Evolutionary conservation across 129 eudicot genomes (phyloP).

Genomic region (Calendula officinalis): DNA sequence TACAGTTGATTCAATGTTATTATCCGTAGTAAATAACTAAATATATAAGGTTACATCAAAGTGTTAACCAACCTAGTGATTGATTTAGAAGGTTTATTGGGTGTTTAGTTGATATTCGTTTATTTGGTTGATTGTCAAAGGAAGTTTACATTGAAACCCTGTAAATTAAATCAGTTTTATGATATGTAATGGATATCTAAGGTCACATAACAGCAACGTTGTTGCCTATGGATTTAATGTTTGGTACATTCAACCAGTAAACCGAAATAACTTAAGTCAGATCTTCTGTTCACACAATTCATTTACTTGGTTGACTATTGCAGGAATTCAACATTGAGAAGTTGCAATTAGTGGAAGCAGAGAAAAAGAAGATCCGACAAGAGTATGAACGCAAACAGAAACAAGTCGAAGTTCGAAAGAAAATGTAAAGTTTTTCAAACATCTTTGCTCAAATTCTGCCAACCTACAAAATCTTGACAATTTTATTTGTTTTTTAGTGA

Average conservation of each 20-base stretch:
- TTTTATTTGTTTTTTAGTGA: conserved; percentile 47
- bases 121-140: neutral
- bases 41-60: too few species aligned
- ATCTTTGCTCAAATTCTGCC: neutral
- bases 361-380: conserved; percentile 96
- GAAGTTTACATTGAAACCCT: neutral
- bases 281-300: neutral
- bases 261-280: neutral
- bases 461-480: neutral
- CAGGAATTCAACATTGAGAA: conserved; percentile 93
- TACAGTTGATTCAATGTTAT: neutral
- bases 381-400: conserved; percentile 95
- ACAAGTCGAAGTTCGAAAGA: conserved; percentile 84
- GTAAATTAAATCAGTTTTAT: too few species aligned
- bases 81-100: too few species aligned
- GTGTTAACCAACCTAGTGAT: too few species aligned
- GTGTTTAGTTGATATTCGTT: too few species aligned
- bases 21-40: too few species aligned
- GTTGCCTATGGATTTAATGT: conserved; percentile 17
- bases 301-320: conserved; percentile 6
- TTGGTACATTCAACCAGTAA: conserved; percentile 4
- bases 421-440: conserved; percentile 51
- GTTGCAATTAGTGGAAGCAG: conserved; percentile 90
- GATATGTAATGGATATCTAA: conserved; percentile 2
- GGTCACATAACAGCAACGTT: neutral